phyloP scores from a whole-genome alignment of 176 grass and related monocot species.

The Carex myosuroides region DNA sequence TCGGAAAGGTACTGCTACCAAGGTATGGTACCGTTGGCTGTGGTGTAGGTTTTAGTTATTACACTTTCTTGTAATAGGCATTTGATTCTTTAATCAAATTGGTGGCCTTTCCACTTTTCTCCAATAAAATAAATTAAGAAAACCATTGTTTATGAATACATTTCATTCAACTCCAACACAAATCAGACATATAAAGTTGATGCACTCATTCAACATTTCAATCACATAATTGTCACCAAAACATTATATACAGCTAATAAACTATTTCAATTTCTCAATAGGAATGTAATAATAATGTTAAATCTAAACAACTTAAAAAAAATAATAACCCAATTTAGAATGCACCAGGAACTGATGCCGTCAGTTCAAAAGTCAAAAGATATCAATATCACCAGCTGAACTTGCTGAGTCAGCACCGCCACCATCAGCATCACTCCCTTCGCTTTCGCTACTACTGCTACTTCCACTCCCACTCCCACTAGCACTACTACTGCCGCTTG shows the following conservation, averaged over 20 bases:
- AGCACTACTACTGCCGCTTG: conserved; percentile 6
- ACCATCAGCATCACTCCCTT: conserved; percentile 16
- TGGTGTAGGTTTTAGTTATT: no score
- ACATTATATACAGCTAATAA: background rate
- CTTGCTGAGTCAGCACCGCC: conserved; percentile 17
- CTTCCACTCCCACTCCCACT: conserved; percentile 11
- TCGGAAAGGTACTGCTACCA: no score
- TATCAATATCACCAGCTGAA: conserved; percentile 22
- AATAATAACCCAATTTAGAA: no score
- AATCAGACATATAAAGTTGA: background rate
- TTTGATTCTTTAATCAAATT: no score
- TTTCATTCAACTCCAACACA: background rate
- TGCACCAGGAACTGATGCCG: no score
- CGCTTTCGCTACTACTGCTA: conserved; percentile 18
- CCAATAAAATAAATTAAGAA: background rate
- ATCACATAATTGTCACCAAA: background rate
- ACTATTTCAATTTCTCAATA: background rate
- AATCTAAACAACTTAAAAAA: background rate
- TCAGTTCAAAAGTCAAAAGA: conserved; percentile 3
- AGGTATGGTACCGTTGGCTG: no score
- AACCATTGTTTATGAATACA: background rate
- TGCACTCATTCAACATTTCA: background rate
- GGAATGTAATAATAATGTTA: background rate
- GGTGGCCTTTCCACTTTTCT: background rate
- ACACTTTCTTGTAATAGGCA: no score